A percentile compares a stretch with the other conserved stretches of the same genome.
Evolutionary conservation across 1,139 yeast genomes (phyloP).

Genomic region (Pneumocystis wakefieldiae): DNA sequence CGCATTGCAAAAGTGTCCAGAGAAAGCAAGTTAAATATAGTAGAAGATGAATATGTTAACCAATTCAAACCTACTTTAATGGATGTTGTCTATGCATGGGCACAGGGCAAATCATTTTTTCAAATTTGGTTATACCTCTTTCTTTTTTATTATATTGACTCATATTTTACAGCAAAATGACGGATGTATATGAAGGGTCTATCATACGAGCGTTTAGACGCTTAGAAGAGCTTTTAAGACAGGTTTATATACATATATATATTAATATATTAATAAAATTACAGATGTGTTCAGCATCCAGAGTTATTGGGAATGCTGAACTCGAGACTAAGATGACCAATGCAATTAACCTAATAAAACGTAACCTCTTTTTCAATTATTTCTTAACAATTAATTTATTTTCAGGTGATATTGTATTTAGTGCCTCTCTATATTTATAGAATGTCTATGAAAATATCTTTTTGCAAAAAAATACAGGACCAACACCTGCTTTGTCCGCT

Average conservation of each 20-base stretch:
- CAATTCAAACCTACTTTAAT: conserved; percentile 80
- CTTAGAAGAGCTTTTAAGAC: conserved; percentile 81
- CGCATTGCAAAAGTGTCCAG: conserved; percentile 76
- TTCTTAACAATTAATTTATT: conserved; percentile 43
- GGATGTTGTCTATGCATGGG: conserved; percentile 97
- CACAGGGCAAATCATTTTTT: conserved; percentile 87
- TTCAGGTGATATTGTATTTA: conserved; percentile 92
- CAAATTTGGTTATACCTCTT: conserved; percentile 46
- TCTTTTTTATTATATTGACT: not conserved
- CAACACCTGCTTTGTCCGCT: not conserved
- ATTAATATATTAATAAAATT: not conserved
- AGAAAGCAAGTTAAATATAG: conserved; percentile 77
- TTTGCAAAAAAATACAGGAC: not conserved
- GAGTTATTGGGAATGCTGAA: conserved; percentile 77
- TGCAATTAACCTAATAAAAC: conserved; percentile 25
- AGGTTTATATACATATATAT: conserved; percentile 28
- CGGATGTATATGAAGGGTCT: conserved; percentile 95
- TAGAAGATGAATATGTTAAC: conserved; percentile 84
- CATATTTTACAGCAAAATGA: conserved; percentile 45
- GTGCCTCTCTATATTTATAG: conserved; percentile 72
- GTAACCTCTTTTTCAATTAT: not conserved
- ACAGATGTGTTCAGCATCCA: conserved; percentile 42
- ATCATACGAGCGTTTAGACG: conserved; percentile 87
- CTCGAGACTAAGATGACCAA: conserved; percentile 80
- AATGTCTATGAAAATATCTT: too few relatives aligned